Evolutionary conservation across 176 grass and related monocot species (phyloP).

Genomic region (Bonia amplexicaulis): DNA sequence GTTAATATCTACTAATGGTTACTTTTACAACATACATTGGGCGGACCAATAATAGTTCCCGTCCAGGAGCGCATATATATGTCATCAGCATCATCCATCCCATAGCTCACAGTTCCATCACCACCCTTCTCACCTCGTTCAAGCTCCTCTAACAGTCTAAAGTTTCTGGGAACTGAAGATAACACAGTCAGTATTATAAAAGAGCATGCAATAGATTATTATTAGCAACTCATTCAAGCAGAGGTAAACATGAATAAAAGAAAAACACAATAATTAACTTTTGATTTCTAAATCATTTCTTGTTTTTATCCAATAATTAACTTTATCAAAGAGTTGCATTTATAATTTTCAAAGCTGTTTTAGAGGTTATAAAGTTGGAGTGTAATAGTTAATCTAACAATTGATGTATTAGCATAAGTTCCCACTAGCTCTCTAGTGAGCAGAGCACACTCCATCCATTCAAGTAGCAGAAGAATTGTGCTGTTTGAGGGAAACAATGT

Average conservation of each 20-base stretch:
- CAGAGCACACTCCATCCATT: background rate
- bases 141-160: slow-evolving; percentile 77
- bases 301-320: background rate
- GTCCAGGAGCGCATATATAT: slow-evolving; percentile 87
- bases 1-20: background rate
- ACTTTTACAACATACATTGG: slow-evolving; percentile 52
- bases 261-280: background rate
- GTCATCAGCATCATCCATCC: slow-evolving; percentile 89
- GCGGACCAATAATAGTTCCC: slow-evolving; percentile 73
- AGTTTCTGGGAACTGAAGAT: slow-evolving; percentile 73
- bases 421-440: background rate
- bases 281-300: background rate
- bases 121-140: slow-evolving; percentile 79
- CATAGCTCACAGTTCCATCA: slow-evolving; percentile 88
- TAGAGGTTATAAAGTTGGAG: background rate
- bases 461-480: background rate
- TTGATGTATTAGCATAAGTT: background rate
- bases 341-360: background rate
- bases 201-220: background rate
- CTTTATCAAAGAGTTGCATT: background rate
- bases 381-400: background rate
- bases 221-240: background rate
- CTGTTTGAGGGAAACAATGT: background rate
- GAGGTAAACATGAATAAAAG: slow-evolving; percentile 1
- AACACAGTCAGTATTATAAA: slow-evolving; percentile 13